These are phyloP conservation scores for Botryotinia globosa DNA, from an alignment of 2,329 filamentous ascomycete species.

Conservation along the genomic window DNA sequence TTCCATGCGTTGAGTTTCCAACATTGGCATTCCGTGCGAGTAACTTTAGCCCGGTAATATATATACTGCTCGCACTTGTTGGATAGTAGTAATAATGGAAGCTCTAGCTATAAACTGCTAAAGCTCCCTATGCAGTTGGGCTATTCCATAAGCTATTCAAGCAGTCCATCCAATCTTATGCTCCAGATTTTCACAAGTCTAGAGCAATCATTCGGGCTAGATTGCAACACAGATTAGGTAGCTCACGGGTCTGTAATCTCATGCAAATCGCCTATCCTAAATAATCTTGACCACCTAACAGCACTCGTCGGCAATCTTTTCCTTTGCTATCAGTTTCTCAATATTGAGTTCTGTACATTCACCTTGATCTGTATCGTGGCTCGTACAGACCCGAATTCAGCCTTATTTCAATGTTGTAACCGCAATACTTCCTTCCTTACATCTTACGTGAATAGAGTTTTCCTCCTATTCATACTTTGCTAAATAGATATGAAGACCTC, in stretches of 20 bases:
- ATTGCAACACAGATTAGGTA: not conserved
- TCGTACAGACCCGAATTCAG: not conserved
- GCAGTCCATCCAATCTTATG: too few species aligned
- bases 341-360: not conserved
- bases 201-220: not conserved
- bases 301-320: not conserved
- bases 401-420: not conserved
- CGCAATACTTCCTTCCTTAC: not conserved
- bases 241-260: not conserved
- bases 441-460: not conserved
- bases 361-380: not conserved
- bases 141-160: too few species aligned
- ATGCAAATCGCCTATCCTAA: not conserved
- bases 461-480: not conserved
- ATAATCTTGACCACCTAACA: not conserved
- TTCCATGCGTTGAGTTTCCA: too few species aligned
- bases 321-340: not conserved
- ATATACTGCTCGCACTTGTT: too few species aligned
- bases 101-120: too few species aligned
- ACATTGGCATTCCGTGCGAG: too few species aligned
- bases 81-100: too few species aligned
- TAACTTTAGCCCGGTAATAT: too few species aligned
- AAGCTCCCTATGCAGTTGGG: too few species aligned
- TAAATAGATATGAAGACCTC: conserved; percentile 12
- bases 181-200: not conserved